These are phyloP conservation scores for Aspergillus steynii DNA, from an alignment of 495 filamentous ascomycete genomes.

Conservation along the genomic window DNA sequence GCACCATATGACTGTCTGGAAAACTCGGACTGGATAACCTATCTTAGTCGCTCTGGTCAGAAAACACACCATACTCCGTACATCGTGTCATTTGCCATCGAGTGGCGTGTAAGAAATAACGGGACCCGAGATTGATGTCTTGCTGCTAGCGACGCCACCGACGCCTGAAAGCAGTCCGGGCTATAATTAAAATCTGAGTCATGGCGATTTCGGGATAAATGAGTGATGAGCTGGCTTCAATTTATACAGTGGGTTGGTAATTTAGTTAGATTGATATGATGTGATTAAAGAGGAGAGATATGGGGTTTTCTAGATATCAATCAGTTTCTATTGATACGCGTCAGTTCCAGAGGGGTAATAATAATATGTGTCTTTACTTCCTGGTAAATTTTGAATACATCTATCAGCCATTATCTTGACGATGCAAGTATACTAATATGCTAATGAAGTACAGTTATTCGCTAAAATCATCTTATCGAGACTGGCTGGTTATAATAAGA, in stretches of 20 bases:
- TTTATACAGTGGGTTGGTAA: not conserved
- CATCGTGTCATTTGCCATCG: not conserved
- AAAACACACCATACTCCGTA: not conserved
- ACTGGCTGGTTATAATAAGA: not conserved
- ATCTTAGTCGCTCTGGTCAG: no score
- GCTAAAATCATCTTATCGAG: not conserved
- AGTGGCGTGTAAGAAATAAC: not conserved
- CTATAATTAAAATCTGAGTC: not conserved
- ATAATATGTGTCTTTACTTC: no score
- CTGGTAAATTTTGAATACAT: no score
- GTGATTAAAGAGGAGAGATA: not conserved
- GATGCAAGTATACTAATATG: no score
- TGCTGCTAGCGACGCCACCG: not conserved
- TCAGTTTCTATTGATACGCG: not conserved
- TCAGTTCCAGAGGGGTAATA: no score
- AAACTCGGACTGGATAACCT: not conserved
- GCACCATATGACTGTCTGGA: not conserved
- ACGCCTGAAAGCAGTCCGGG: not conserved
- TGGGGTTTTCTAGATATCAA: not conserved
- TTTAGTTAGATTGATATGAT: not conserved
- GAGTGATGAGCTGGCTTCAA: not conserved
- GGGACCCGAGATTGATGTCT: no score
- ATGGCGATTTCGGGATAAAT: not conserved
- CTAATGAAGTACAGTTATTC: no score
- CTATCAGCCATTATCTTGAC: no score